Evolutionary conservation across 208 protist species (phyloP), one percentile per base, ranked within the genome.

Genomic region (Acanthamoeba castellanii): DNA sequence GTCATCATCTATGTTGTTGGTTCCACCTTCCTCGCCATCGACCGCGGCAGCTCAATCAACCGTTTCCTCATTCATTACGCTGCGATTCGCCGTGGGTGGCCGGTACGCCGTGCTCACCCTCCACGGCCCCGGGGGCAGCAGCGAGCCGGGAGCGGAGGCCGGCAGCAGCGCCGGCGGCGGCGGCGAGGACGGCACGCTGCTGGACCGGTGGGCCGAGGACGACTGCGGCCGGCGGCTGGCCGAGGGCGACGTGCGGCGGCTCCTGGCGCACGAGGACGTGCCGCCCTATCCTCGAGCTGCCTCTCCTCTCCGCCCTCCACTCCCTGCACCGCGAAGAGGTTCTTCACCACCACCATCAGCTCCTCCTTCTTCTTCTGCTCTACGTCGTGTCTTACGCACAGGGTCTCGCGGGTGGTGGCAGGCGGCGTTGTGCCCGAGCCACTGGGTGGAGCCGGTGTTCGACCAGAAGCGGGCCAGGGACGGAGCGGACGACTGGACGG

Each of bases 271-370:
- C 30, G 76, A 50, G 47, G 76, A 85, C 76, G 76, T 85, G 20
- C 76, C 76, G 7, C 25, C 37, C 76, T 85, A 85, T n/a, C 45
- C 18, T 85, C 6, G 76, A 85, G 47, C 76, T 85, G 16, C 76
- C 76, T 8, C 45, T 85, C 47, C 76, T 85, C 42, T 85, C 76
- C 76, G 76, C 76, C 47, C 34, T 85, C 45, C 76, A 85, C 25
- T 85, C 76, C 20, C 76, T 85, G 30, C 76, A 85, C 18, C 76
- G 16, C 30, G 76, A 85, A 85, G 76, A 85, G 76, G 76, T 59
- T 16, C 32, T 11, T 50, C 70, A 76, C n/a, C 32, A 27, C n/a
- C 32, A 34, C n/a, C 32, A 76, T 3, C 32, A 34, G 50, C 70
- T 2, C 13, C 22, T 22, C 37, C 2, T 22, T 20, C 37, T 27